phyloP scores from a whole-genome alignment of 2,329 filamentous ascomycete genomes.

The Calonectria leucothoes region DNA sequence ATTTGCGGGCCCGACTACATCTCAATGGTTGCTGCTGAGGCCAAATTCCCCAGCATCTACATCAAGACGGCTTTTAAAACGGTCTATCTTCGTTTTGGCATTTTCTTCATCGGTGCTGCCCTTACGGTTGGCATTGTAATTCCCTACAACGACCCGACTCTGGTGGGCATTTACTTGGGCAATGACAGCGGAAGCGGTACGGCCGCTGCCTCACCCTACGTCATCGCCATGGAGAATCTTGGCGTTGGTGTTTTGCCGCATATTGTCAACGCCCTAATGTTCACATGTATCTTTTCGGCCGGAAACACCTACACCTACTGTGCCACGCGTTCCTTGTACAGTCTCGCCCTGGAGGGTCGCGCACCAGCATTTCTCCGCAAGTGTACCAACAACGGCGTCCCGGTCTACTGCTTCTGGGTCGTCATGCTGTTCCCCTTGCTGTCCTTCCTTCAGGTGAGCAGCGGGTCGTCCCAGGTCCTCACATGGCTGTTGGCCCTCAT shows the following conservation, averaged over 20 bases:
- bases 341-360: constrained; percentile 60
- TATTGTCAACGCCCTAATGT: constrained; percentile 63
- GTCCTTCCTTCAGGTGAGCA: constrained; percentile 61
- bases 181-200: constrained; percentile 45
- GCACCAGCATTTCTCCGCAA: constrained; percentile 63
- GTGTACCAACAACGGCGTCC: constrained; percentile 69
- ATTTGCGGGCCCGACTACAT: constrained; percentile 76
- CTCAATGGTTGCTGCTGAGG: constrained; percentile 24
- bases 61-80: constrained; percentile 28
- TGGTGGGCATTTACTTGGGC: constrained; percentile 60
- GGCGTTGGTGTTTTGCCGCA: constrained; percentile 63
- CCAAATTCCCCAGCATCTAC: constrained; percentile 21
- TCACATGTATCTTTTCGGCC: constrained; percentile 54
- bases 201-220: constrained; percentile 69
- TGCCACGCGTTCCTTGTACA: constrained; percentile 60
- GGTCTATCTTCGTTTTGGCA: constrained; percentile 21
- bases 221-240: constrained; percentile 69
- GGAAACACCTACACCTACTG: constrained; percentile 63
- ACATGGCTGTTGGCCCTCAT: constrained; percentile 65
- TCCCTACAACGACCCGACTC: constrained; percentile 69
- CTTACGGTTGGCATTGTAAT: constrained; percentile 70
- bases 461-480: constrained; percentile 58
- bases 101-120: constrained; percentile 26
- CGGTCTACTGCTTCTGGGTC: constrained; percentile 65
- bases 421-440: constrained; percentile 63